Percentiles rank a stretch among this genome's conserved stretches.
Evolutionary conservation across 2,329 filamentous ascomycete genomes (phyloP).

Genomic region (Chrysoporthe puriensis): DNA sequence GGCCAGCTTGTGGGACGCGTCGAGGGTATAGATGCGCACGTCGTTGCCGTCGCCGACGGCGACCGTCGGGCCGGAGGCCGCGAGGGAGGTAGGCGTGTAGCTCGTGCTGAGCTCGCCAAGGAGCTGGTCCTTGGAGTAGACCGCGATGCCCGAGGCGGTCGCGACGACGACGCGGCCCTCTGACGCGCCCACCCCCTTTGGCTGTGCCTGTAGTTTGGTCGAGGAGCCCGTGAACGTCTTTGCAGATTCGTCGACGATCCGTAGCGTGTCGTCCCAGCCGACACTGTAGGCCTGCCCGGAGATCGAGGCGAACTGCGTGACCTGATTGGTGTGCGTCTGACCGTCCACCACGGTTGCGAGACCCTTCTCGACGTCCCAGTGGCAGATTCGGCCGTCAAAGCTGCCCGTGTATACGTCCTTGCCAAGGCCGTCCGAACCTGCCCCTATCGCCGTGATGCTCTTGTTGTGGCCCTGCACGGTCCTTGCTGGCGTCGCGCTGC

Average conservation of each 20-base stretch:
- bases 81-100: constrained; percentile 71
- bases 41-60: constrained; percentile 75
- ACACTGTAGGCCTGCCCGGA: constrained; percentile 76
- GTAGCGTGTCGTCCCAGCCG: constrained; percentile 91
- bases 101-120: constrained; percentile 62
- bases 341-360: constrained; percentile 74
- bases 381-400: constrained; percentile 84
- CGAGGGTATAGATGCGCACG: constrained; percentile 73
- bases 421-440: constrained; percentile 56
- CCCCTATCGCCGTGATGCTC: constrained; percentile 77
- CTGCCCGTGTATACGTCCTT: constrained; percentile 85
- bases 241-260: constrained; percentile 74
- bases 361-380: constrained; percentile 78
- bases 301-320: constrained; percentile 71
- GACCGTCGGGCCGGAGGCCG: constrained; percentile 67
- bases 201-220: constrained; percentile 74
- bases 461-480: constrained; percentile 89
- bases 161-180: constrained; percentile 60
- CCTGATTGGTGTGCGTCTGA: constrained; percentile 81
- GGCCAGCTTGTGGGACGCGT: constrained; percentile 58
- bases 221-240: constrained; percentile 75
- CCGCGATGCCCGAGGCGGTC: constrained; percentile 53
- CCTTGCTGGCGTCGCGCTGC: constrained; percentile 68
- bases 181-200: constrained; percentile 70
- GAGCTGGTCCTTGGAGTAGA: constrained; percentile 63